These are phyloP conservation scores for Phytophthora sp. DNA, from an alignment of 352 stramenopile species.

Conservation along the genomic window DNA sequence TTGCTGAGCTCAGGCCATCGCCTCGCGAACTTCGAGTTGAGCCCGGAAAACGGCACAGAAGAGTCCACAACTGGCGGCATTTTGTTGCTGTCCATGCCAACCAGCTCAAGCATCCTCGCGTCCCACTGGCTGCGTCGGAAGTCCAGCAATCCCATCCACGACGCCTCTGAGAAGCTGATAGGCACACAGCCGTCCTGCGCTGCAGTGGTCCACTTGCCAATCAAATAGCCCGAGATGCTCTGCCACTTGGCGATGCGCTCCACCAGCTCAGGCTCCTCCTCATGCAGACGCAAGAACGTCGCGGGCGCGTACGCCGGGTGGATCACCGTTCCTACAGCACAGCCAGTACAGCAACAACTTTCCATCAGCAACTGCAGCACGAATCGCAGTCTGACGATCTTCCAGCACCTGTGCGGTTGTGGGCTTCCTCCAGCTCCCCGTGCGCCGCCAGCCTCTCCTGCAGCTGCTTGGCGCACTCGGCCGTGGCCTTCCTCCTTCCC, in stretches of 20 bases:
- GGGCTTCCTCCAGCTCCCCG: constrained; percentile 55
- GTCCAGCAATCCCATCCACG: constrained; percentile 94
- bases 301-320: constrained; percentile 91
- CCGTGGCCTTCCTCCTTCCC: constrained; percentile 53
- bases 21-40: constrained; percentile 58
- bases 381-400: background rate
- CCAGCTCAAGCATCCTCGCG: constrained; percentile 69
- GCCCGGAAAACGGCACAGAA: constrained; percentile 60
- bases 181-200: constrained; percentile 48
- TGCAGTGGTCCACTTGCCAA: constrained; percentile 85
- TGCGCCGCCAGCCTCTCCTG: constrained; percentile 42
- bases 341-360: background rate
- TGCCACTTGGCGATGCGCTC: constrained; percentile 84
- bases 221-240: constrained; percentile 88
- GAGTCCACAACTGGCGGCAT: constrained; percentile 78
- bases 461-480: constrained; percentile 55
- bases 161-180: constrained; percentile 95
- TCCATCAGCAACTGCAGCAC: background rate
- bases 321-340: constrained; percentile 64
- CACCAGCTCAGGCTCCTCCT: constrained; percentile 48
- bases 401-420: constrained; percentile 70
- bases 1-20: constrained; percentile 77
- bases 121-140: constrained; percentile 90
- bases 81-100: constrained; percentile 72
- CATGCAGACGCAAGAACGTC: constrained; percentile 87